These are phyloP conservation scores for Lepiota subincarnata DNA, from an alignment of 768 basidiomycete species.

Conservation along the genomic window DNA sequence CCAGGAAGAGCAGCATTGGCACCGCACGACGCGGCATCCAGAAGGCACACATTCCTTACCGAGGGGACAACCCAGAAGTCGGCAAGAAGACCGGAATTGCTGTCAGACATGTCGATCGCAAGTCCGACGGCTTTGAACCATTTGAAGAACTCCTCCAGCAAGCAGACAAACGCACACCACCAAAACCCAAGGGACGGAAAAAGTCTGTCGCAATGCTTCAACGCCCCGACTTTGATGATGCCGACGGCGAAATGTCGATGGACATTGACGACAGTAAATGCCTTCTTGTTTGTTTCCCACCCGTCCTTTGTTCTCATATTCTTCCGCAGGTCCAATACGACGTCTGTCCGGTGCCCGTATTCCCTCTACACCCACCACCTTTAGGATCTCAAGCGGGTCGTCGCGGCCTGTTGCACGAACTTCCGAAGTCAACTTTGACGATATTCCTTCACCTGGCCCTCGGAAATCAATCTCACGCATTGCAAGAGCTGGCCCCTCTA, in stretches of 20 bases:
- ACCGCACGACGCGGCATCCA: conserved; percentile 50
- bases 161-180: conserved; percentile 63
- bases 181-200: conserved; percentile 47
- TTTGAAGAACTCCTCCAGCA: conserved; percentile 73
- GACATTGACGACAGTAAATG: conserved; percentile 57
- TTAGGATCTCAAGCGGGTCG: conserved; percentile 31
- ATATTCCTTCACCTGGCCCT: conserved; percentile 55
- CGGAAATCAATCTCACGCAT: conserved; percentile 27
- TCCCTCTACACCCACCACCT: conserved; percentile 37
- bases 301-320: neutral
- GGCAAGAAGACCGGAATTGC: conserved; percentile 80
- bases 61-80: conserved; percentile 70
- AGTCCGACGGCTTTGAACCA: conserved; percentile 79
- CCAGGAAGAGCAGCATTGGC: conserved; percentile 44
- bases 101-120: conserved; percentile 63
- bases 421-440: conserved; percentile 58
- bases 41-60: conserved; percentile 71
- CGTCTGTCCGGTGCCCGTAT: conserved; percentile 38
- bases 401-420: conserved; percentile 47
- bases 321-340: conserved; percentile 33
- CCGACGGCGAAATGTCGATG: conserved; percentile 74
- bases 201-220: conserved; percentile 28
- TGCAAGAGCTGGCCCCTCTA: conserved; percentile 37
- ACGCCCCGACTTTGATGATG: conserved; percentile 38
- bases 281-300: conserved; percentile 8